Evolutionary conservation across 1,284 basidiomycete species (phyloP).

Genomic region (Schizophyllum amplum): DNA sequence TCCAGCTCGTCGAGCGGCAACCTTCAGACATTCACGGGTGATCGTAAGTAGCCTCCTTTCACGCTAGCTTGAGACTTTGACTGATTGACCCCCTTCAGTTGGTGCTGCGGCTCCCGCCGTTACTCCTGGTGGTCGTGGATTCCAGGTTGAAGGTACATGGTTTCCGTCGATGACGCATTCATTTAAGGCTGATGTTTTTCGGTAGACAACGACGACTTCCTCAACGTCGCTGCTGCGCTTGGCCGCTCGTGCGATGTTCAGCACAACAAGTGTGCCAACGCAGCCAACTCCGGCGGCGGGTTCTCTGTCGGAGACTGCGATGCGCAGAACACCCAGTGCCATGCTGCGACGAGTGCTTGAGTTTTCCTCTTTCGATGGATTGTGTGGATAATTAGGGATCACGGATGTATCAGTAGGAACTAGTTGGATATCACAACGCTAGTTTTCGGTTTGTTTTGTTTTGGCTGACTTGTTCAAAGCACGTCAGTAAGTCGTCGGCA

Average conservation of each 20-base stretch:
- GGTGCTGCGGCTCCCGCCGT: slow-evolving; percentile 40
- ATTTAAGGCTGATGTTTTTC: slow-evolving; percentile 30
- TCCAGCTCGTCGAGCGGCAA: neutral
- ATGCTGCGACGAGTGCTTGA: slow-evolving; percentile 17
- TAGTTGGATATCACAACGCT: neutral
- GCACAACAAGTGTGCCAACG: slow-evolving; percentile 45
- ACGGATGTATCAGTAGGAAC: neutral
- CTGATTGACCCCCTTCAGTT: no score
- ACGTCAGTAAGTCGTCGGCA: no score
- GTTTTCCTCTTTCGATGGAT: neutral
- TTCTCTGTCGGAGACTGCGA: slow-evolving; percentile 44
- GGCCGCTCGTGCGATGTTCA: slow-evolving; percentile 53
- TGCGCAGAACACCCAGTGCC: slow-evolving; percentile 38
- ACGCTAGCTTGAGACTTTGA: no score
- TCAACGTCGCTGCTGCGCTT: slow-evolving; percentile 42
- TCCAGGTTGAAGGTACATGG: slow-evolving; percentile 32
- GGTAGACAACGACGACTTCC: slow-evolving; percentile 34
- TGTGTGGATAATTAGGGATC: neutral
- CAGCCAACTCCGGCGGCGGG: slow-evolving; percentile 31
- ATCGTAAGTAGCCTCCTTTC: no score
- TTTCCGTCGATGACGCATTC: neutral
- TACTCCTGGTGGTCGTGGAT: slow-evolving; percentile 36
- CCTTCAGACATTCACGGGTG: neutral
- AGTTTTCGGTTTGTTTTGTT: neutral
- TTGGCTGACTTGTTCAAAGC: neutral